Evolutionary conservation across 148 eudicot species (phyloP), one percentile per base, ranked within the genome.

Genomic region (Bassia scoparia): DNA sequence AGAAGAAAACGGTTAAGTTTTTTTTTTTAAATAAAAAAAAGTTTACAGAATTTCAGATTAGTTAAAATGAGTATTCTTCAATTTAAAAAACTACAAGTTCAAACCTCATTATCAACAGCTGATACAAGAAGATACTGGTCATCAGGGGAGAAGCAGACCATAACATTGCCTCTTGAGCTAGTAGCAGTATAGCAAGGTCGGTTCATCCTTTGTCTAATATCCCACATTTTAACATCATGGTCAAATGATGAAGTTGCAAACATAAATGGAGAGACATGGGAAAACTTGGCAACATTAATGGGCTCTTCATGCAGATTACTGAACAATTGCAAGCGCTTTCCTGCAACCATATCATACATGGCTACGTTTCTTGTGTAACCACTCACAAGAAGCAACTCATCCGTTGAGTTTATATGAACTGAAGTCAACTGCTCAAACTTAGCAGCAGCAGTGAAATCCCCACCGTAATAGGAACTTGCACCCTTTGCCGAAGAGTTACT

Each of bases 81-180:
- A 55, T 23, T 24, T 5, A 52, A 3, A 58, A 58, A 24, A 29
- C 14, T 34, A n/a, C n/a, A n/a, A n/a, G n/a, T 21, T 62, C 14
- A 56, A 31, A 94, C 98, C 98, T 94, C 97, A 74, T 94, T 94
- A 76, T 94, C 98, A 77, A 94, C 86, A 48, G 97, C 93, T 73
- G 98, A 94, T 31, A 84, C 98, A 60, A 94, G 97, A 77, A 94
- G 89, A 83, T 89, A 91, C 7, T 80, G 88, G 74, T 94, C 98
- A 69, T 91, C 97, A 3, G 91, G 97, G 29, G 98, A 94, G 79
- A 94, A 94, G 82, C 97, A 94, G 60, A 83, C 98, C 98, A 94
- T 94, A 41, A 94, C 96, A 79, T 94, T 94, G 81, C 98, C 97
- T 84, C 93, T 84, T 69, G 90, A 91, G 75, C 98, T 94, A 76